Evolutionary conservation across 192 early-diverging fungal genomes (phyloP).

Genomic region (Gonapodya sp.): DNA sequence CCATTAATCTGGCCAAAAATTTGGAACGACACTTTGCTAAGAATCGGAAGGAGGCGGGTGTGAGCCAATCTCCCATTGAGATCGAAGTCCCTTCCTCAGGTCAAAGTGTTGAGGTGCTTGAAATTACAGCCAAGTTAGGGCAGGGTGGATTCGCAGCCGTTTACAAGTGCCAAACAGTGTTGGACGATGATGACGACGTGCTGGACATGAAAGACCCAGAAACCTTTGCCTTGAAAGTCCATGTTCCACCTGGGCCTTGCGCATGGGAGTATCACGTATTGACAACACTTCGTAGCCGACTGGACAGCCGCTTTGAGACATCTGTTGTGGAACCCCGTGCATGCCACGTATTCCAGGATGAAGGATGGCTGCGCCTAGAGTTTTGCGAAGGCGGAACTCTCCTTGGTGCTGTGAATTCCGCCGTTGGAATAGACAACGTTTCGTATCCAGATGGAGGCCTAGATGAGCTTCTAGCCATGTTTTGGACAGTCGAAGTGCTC

Average conservation of each 20-base stretch:
- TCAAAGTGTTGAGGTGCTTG: neutral
- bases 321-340: slow-evolving; percentile 20
- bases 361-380: slow-evolving; percentile 19
- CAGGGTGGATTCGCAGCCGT: slow-evolving; percentile 27
- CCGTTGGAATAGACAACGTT: neutral
- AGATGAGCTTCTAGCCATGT: slow-evolving; percentile 34
- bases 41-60: neutral
- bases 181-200: slow-evolving; percentile 1
- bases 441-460: slow-evolving; percentile 18
- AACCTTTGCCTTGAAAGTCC: slow-evolving; percentile 22
- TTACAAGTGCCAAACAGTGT: slow-evolving; percentile 17
- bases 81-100: neutral
- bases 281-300: slow-evolving; percentile 14
- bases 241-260: slow-evolving; percentile 9
- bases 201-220: slow-evolving; percentile 10
- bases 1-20: neutral
- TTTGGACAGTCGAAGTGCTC: slow-evolving; percentile 37
- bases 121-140: slow-evolving; percentile 19
- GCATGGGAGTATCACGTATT: slow-evolving; percentile 32
- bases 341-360: slow-evolving; percentile 32
- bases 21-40: neutral
- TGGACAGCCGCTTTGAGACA: slow-evolving; percentile 6
- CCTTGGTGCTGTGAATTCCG: slow-evolving; percentile 24
- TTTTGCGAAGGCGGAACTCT: slow-evolving; percentile 20
- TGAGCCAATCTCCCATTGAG: neutral